These are phyloP conservation scores for Hsuehochloa calcarea DNA, from an alignment of 176 grass and related monocot genomes.

Conservation along the genomic window DNA sequence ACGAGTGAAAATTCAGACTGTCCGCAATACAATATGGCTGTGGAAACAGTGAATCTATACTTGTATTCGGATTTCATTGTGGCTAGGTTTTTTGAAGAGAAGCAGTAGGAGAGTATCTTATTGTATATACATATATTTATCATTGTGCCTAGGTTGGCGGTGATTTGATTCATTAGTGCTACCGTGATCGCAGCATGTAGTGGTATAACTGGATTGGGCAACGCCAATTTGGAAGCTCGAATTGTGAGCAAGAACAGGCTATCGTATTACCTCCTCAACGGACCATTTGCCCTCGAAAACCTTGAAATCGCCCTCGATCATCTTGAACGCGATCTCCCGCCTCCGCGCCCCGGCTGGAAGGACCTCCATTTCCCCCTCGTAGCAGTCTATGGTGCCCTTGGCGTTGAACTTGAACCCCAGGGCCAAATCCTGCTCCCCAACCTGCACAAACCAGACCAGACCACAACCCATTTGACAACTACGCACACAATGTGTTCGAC, in stretches of 20 bases:
- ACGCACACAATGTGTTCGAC: not conserved
- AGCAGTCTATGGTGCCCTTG: slow-evolving; percentile 83
- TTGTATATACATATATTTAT: not conserved
- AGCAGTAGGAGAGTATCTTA: too few species aligned
- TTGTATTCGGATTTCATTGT: not conserved
- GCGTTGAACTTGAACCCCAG: slow-evolving; percentile 83
- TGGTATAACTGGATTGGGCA: not conserved
- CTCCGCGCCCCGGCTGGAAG: slow-evolving; percentile 26
- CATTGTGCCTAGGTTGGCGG: not conserved
- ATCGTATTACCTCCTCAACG: slow-evolving; percentile 54
- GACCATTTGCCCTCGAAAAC: slow-evolving; percentile 81
- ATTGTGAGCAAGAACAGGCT: not conserved
- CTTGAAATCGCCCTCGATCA: slow-evolving; percentile 90
- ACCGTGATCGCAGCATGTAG: not conserved
- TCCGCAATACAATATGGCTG: not conserved
- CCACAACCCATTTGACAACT: not conserved
- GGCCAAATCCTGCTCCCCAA: slow-evolving; percentile 77
- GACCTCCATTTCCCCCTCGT: slow-evolving; percentile 60
- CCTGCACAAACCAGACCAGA: slow-evolving; percentile 20
- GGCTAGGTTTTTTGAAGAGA: too few species aligned
- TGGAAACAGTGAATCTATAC: not conserved
- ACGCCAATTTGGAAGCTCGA: not conserved
- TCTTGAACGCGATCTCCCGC: slow-evolving; percentile 78
- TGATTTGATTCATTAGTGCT: not conserved
- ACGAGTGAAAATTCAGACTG: not conserved